Evolutionary conservation across 2,329 filamentous ascomycete genomes (phyloP), one percentile per base, ranked within the genome.

Genomic region (Colletotrichum viniferum): DNA sequence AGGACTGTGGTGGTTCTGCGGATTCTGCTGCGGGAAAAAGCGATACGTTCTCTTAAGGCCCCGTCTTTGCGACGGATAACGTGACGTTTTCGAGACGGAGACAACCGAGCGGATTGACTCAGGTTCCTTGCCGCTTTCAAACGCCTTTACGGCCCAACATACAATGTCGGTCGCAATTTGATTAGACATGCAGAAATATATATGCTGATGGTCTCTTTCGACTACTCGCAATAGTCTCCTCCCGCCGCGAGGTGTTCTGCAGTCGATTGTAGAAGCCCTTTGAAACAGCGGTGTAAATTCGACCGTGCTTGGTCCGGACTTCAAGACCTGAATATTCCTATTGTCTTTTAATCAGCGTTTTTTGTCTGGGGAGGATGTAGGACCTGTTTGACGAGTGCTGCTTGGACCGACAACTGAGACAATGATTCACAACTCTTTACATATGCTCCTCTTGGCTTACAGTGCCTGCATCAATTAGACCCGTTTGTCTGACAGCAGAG

Each of bases 331-430:
- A 0, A 5, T 10, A 43, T 43, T 43, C 2, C 8, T 3, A 1
- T 43, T 43, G 38, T 43, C 2, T 5, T 1, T 18, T 0, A 43
- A 10, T 0, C 4, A 5, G 18, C 38, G 38, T 10, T n/a, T 10
- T 0, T n/a, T n/a, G 1, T n/a, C 38, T 3, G 16, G 38, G 8
- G 9, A n/a, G 0, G 2, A 43, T 6, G 3, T n/a, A 18, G 16
- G 16, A 18, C 0, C 18, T 43, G 38, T 43, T 2, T 18, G 5
- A n/a, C 0, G 38, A n/a, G 8, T 2, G 38, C 5, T 43, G 38
- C 18, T n/a, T 43, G 18, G 9, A 6, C 18, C 3, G 9, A 10
- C 1, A 1, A n/a, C 0, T 5, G 38, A n/a, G 38, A 10, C 38
- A 5, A 43, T 7, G 3, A 43, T 12, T 43, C 16, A 43, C 4